Conservation (phyloP, 2,329 filamentous ascomycete species). For the Fusarium miscanthi region DNA sequence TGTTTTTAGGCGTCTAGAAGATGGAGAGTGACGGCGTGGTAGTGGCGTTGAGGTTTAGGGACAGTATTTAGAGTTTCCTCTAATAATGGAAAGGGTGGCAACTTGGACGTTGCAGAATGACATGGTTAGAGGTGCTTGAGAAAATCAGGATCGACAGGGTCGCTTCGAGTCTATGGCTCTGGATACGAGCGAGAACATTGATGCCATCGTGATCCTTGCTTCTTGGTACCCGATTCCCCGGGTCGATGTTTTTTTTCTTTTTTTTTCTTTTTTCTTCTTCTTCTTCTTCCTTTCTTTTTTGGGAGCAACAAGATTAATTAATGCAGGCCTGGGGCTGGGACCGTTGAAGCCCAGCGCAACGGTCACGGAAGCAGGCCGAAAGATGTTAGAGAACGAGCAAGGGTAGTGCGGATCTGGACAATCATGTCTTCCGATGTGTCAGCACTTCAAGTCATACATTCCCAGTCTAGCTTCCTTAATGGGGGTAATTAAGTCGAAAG, state of each 20-base stretch:
- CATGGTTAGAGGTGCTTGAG: not conserved
- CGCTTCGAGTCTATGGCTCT: not conserved
- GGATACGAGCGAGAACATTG: conserved; percentile 1
- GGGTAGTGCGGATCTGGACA: not conserved
- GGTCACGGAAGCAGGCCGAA: conserved; percentile 15
- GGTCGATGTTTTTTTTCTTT: not conserved
- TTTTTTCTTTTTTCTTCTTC: not conserved
- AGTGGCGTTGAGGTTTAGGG: not conserved
- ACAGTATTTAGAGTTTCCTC: conserved; percentile 15
- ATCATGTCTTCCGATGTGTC: conserved; percentile 31
- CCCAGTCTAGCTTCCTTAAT: not conserved
- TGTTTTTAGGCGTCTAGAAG: not conserved
- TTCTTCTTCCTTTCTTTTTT: not conserved
- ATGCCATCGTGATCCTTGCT: conserved; percentile 13
- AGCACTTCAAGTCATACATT: conserved; percentile 24
- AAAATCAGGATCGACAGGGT: conserved; percentile 26
- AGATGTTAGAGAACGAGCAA: not conserved
- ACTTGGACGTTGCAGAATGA: not conserved
- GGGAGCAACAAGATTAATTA: not conserved
- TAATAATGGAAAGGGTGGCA: not conserved
- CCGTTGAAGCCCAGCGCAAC: not conserved
- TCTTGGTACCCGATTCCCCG: not conserved
- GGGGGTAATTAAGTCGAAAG: not conserved
- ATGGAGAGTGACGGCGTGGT: not conserved
- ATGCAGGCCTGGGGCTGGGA: not conserved